A percentile compares a stretch with the other conserved stretches of the same genome.
Conservation (phyloP, 1,139 yeast species). For the Protomyces gravidus region DNA sequence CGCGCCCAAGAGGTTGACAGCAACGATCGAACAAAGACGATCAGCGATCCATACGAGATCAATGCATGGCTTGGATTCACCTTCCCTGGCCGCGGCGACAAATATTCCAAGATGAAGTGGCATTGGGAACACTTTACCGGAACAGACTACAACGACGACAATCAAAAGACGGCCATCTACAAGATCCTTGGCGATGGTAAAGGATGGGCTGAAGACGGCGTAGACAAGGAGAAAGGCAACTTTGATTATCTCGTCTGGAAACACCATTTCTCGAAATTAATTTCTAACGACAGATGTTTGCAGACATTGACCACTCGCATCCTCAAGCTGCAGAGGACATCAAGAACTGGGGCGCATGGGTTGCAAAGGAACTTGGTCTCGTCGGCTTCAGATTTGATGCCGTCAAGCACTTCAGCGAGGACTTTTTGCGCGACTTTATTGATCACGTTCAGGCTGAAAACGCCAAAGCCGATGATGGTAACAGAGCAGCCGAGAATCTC, state of each 20-base stretch:
- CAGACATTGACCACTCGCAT: slow-evolving; percentile 34
- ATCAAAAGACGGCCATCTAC: slow-evolving; percentile 33
- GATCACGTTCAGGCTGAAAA: slow-evolving; percentile 24
- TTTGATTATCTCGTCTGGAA: slow-evolving; percentile 31
- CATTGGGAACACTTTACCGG: slow-evolving; percentile 35
- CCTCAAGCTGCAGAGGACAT: slow-evolving; percentile 33
- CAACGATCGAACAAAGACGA: slow-evolving; percentile 32
- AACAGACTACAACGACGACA: slow-evolving; percentile 33
- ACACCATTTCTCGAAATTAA: background rate
- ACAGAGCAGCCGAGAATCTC: slow-evolving; percentile 29
- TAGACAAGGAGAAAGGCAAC: slow-evolving; percentile 34
- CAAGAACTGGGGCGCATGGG: slow-evolving; percentile 34
- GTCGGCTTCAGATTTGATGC: slow-evolving; percentile 25
- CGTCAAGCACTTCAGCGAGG: slow-evolving; percentile 32
- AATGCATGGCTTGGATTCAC: slow-evolving; percentile 35
- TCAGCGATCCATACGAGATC: slow-evolving; percentile 33
- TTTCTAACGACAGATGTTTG: slow-evolving; percentile 30
- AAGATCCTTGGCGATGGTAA: slow-evolving; percentile 33
- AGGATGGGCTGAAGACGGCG: slow-evolving; percentile 32
- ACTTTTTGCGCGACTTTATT: slow-evolving; percentile 32
- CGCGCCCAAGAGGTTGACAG: slow-evolving; percentile 33
- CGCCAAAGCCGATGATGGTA: slow-evolving; percentile 1
- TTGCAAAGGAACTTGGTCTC: slow-evolving; percentile 29
- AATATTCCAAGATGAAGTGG: slow-evolving; percentile 32
- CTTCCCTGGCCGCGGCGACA: slow-evolving; percentile 34